These are phyloP conservation scores for Euphorbia corollata DNA, from an alignment of 441 rosid genomes.

Conservation along the genomic window DNA sequence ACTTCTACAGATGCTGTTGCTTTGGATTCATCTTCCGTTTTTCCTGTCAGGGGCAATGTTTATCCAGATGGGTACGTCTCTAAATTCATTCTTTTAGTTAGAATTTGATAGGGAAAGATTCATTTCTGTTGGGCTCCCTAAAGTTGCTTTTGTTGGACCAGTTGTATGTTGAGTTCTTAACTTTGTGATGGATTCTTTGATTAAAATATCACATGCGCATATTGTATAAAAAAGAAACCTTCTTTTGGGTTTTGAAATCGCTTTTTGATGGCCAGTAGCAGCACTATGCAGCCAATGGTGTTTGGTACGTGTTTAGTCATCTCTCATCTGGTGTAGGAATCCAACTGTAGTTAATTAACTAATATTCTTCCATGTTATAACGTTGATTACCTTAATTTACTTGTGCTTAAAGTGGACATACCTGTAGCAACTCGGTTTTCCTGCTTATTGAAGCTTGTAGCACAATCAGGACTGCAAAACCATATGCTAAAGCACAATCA, in stretches of 20 bases:
- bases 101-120: neutral
- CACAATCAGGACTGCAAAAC: neutral
- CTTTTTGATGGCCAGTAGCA: constrained; percentile 2
- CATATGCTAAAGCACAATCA: no score
- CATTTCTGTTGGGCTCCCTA: neutral
- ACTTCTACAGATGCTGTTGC: constrained; percentile 32
- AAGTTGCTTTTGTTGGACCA: constrained; percentile 9
- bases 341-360: neutral
- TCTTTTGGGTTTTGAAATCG: neutral
- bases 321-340: constrained; percentile 3
- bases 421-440: neutral
- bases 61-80: constrained; percentile 72
- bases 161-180: neutral
- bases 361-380: constrained; percentile 2
- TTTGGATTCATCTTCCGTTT: constrained; percentile 44
- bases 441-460: neutral
- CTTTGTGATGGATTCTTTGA: neutral
- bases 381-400: neutral
- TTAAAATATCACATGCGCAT: neutral
- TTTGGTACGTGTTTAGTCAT: neutral
- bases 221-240: neutral
- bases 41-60: constrained; percentile 70
- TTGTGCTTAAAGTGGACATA: neutral
- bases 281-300: neutral
- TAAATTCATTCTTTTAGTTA: constrained; percentile 5